A percentile compares a stretch with the other conserved stretches of the same genome.
Evolutionary conservation across 2,329 filamentous ascomycete species (phyloP).

Genomic region (Hymenoscyphus fructigenus): DNA sequence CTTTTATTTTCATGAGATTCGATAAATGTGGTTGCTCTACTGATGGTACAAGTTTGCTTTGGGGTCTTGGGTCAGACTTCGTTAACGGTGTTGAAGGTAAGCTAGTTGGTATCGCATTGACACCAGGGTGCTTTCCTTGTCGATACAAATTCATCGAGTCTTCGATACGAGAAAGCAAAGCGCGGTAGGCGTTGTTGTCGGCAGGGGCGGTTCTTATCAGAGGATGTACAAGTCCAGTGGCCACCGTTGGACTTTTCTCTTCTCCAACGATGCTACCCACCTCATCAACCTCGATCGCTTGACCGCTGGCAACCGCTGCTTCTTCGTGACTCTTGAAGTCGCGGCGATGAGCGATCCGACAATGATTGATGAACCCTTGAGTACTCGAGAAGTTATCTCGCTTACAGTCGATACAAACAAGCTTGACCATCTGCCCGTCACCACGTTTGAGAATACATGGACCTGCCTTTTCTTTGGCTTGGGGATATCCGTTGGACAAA

Average conservation of each 20-base stretch:
- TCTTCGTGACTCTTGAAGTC: constrained; percentile 97
- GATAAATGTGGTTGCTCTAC: constrained; percentile 66
- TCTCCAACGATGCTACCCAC: constrained; percentile 47
- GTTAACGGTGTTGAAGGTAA: constrained; percentile 25
- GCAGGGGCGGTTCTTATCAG: constrained; percentile 57
- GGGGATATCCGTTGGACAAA: constrained; percentile 67
- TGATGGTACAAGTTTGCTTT: constrained; percentile 50
- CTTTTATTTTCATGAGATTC: constrained; percentile 59
- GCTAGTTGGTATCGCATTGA: constrained; percentile 45
- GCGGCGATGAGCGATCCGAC: constrained; percentile 88
- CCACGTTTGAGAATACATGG: constrained; percentile 83
- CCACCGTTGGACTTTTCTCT: constrained; percentile 37
- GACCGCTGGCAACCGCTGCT: constrained; percentile 83
- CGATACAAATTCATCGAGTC: constrained; percentile 53
- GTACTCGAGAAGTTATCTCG: constrained; percentile 93
- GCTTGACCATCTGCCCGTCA: constrained; percentile 82
- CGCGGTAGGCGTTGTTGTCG: constrained; percentile 52
- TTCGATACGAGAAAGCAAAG: constrained; percentile 53
- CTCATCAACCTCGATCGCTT: constrained; percentile 72
- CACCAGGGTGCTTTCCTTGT: constrained; percentile 51
- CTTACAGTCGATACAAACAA: constrained; percentile 86
- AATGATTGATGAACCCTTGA: constrained; percentile 99
- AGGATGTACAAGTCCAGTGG: constrained; percentile 58
- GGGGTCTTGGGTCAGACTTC: constrained; percentile 27
- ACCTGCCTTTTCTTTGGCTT: constrained; percentile 76